These are phyloP conservation scores for Gossypium anomalum DNA, from an alignment of 345 rosid species.

Conservation along the genomic window DNA sequence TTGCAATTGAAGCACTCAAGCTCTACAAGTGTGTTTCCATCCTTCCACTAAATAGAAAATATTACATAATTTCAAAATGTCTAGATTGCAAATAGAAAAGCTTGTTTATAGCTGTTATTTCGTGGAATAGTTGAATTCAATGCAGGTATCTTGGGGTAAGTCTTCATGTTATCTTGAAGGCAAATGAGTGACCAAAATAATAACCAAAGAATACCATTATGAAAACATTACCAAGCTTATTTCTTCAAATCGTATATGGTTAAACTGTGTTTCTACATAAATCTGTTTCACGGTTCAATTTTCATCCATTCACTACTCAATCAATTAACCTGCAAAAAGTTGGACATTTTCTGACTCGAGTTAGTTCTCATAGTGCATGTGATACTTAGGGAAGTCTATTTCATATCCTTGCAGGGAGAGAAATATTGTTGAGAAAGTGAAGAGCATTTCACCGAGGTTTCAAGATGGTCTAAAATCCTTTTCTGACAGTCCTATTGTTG, in stretches of 20 bases:
- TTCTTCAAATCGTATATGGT: neutral
- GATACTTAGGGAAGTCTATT: neutral
- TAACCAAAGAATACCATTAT: neutral
- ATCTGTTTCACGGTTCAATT: neutral
- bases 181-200: neutral
- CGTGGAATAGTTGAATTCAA: neutral
- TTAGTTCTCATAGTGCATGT: neutral
- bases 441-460: conserved; percentile 55
- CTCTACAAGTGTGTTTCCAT: conserved; percentile 47
- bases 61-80: neutral
- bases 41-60: neutral
- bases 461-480: conserved; percentile 88
- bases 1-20: conserved; percentile 69
- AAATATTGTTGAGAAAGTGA: conserved; percentile 59
- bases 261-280: neutral
- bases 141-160: neutral
- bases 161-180: neutral
- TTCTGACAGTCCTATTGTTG: conserved; percentile 74
- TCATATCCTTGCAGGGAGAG: conserved; percentile 56
- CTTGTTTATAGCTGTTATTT: neutral
- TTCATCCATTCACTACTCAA: neutral
- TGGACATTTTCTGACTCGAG: neutral
- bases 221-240: neutral
- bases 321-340: neutral
- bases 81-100: neutral